Conservation (phyloP, 2,329 filamentous ascomycete species). For the Coniochaeta prunicola region DNA sequence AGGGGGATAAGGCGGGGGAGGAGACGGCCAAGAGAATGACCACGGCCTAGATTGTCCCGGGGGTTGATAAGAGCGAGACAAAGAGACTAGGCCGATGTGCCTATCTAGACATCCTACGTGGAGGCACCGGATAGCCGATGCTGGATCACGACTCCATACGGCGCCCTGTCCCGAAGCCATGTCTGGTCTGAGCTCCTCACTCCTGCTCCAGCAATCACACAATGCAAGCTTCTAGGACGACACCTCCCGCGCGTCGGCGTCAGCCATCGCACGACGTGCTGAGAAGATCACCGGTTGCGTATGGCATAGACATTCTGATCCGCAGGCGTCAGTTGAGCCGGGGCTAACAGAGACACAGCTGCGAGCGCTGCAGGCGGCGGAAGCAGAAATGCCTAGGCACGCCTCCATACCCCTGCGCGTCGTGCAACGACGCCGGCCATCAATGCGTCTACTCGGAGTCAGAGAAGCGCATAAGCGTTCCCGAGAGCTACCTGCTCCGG, state of each 20-base stretch:
- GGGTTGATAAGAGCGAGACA: not conserved
- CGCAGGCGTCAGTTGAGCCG: not conserved
- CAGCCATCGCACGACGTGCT: slow-evolving; percentile 6
- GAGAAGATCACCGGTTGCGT: slow-evolving; percentile 6
- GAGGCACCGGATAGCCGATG: not conserved
- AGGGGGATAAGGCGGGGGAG: not conserved
- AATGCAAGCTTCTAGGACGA: slow-evolving; percentile 4
- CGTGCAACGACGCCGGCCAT: slow-evolving; percentile 4
- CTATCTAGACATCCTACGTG: not conserved
- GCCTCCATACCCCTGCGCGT: slow-evolving; percentile 6
- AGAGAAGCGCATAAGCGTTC: slow-evolving; percentile 7
- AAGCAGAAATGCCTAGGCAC: slow-evolving; percentile 7
- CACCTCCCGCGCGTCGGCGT: slow-evolving; percentile 3
- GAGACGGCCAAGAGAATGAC: not conserved
- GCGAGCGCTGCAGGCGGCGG: slow-evolving; percentile 5
- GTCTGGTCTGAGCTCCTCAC: not conserved
- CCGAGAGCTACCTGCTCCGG: slow-evolving; percentile 6
- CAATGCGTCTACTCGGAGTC: slow-evolving; percentile 6
- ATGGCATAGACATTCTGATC: not conserved
- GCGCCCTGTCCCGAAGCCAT: not conserved
- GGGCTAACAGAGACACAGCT: slow-evolving; percentile 1
- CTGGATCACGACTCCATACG: not conserved
- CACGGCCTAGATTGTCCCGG: not conserved
- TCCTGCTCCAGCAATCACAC: not conserved
- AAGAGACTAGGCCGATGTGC: not conserved